A percentile compares a stretch with the other conserved stretches of the same genome.
Evolutionary conservation across 1,284 basidiomycete species (phyloP).

Genomic region (Porodaedalea pini): DNA sequence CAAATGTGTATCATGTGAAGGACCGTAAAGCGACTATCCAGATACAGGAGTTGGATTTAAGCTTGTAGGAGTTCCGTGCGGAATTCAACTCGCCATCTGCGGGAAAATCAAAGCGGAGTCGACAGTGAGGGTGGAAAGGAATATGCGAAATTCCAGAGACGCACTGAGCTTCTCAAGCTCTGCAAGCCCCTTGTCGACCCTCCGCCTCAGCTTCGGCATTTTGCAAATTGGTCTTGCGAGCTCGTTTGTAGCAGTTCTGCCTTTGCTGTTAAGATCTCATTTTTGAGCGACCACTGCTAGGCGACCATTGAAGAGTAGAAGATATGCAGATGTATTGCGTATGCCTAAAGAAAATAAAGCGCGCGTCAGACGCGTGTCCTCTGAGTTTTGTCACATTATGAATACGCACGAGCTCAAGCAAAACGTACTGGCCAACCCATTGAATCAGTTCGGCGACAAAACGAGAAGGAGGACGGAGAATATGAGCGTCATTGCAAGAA

Average conservation of each 20-base stretch:
- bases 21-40: too few relatives aligned
- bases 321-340: constrained; percentile 62
- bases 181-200: constrained; percentile 88
- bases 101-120: background rate
- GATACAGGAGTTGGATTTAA: constrained; percentile 69
- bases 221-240: constrained; percentile 96
- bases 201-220: constrained; percentile 92
- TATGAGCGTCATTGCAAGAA: constrained; percentile 71
- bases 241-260: constrained; percentile 86
- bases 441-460: constrained; percentile 78
- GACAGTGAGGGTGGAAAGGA: background rate
- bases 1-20: too few relatives aligned
- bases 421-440: constrained; percentile 83
- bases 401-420: constrained; percentile 70
- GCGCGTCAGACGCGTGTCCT: too few relatives aligned
- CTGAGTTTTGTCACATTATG: constrained; percentile 4
- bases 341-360: constrained; percentile 50
- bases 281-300: constrained; percentile 68
- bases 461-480: constrained; percentile 80
- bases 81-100: constrained; percentile 71
- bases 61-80: constrained; percentile 63
- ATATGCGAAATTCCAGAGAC: constrained; percentile 35
- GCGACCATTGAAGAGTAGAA: constrained; percentile 54
- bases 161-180: constrained; percentile 92
- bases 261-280: constrained; percentile 75